phyloP scores from a whole-genome alignment of 768 basidiomycete genomes.

The Favolaschia claudopus region DNA sequence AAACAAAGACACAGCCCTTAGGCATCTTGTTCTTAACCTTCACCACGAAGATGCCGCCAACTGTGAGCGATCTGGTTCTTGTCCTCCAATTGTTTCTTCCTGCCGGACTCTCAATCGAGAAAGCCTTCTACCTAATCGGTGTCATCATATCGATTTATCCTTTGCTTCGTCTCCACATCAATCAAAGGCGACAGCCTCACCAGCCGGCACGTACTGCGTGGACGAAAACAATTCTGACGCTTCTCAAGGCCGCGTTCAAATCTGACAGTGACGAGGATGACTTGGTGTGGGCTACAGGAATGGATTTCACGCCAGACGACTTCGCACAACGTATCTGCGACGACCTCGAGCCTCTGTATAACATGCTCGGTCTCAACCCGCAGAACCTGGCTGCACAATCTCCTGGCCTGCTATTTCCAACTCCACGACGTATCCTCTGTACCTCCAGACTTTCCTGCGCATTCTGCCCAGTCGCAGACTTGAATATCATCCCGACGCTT shows the following conservation, averaged over 20 bases:
- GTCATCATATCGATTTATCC: conserved; percentile 5
- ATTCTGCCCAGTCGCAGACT: not conserved
- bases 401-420: not conserved
- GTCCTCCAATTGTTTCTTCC: conserved; percentile 1
- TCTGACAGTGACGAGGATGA: not conserved
- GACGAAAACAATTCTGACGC: not conserved
- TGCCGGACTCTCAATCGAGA: not conserved
- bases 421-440: not conserved
- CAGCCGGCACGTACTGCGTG: not conserved
- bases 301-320: too few species aligned
- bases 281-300: too few species aligned
- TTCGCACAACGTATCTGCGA: too few species aligned
- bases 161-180: conserved; percentile 1
- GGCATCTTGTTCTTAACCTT: too few species aligned
- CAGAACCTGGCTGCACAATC: not conserved
- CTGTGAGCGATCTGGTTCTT: not conserved
- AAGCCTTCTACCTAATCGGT: conserved; percentile 2
- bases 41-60: not conserved
- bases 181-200: not conserved
- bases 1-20: too few species aligned
- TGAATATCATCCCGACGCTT: not conserved
- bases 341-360: too few species aligned
- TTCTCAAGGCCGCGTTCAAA: not conserved
- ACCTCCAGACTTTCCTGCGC: not conserved
- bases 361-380: too few species aligned